Evolutionary conservation across 1,284 basidiomycete genomes (phyloP), one percentile per base, ranked within the genome.

Genomic region (Caloboletus firmus): DNA sequence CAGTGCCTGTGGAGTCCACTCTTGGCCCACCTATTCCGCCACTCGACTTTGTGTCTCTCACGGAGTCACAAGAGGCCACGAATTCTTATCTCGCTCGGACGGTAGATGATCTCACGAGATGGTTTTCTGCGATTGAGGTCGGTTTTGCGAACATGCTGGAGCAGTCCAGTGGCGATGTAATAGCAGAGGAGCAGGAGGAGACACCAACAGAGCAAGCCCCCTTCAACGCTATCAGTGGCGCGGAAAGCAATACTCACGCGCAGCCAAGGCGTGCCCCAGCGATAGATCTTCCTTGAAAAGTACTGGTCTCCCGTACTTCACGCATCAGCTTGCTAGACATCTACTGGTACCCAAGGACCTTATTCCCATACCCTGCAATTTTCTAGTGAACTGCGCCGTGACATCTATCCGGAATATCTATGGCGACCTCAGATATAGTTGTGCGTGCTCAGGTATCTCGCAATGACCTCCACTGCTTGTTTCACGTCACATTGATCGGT

Each of bases 401-500:
- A 46, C 28, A 55, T 62, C 40, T 66, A 59, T 58, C 40, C 10
- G 40, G 51, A 56, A 39, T 52, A 58, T 68, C 50, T 59, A 58
- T 54, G 45, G 44, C 40, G 40, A 45, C 49, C 39, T 59, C 69
- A 78, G 59, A 89, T 82, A 68, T 80, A 85, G 54, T 75, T 74
- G 44, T 87, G 80, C 59, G 79, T 73, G 51, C 78, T 68, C 59
- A 99, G 85, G 77, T 98, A 98, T 61, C 89, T 80, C 31, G 84
- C 82, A 68, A 99, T 95, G 55, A 84, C 78, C 58, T 81, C 79
- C 43, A 98, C 95, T 49, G 92, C 87, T 52, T 89, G 85, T 37
- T 81, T 79, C 43, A 99, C 88, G 61, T 89, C 84, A 32, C 79
- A 81, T 72, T 93, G 82, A 70, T 91, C 84, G 6, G 96, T 98